Conservation (phyloP, 306 rosid species). For the Macrotyloma uniflorum region DNA sequence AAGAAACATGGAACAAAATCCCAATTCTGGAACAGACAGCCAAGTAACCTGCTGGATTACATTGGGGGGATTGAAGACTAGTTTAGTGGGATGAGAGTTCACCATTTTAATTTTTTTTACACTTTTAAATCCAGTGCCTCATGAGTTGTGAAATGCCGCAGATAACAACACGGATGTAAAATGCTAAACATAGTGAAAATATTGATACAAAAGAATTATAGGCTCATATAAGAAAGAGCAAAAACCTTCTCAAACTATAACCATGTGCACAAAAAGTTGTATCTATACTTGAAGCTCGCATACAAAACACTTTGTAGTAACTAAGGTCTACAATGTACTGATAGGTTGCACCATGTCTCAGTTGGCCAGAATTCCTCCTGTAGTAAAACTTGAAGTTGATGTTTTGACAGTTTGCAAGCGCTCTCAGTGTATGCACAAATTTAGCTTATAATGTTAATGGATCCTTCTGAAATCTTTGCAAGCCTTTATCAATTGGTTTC, state of each 20-base stretch:
- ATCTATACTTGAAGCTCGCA: neutral
- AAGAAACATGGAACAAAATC: conserved; percentile 59
- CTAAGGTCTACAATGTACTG: neutral
- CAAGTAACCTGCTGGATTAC: conserved; percentile 49
- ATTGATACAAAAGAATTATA: conserved; percentile 38
- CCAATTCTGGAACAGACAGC: conserved; percentile 65
- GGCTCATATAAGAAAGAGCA: conserved; percentile 42
- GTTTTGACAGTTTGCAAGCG: conserved; percentile 30
- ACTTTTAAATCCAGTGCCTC: conserved; percentile 31
- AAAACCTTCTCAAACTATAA: neutral
- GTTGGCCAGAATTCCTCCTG: neutral
- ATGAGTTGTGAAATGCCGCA: conserved; percentile 26
- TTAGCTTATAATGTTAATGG: neutral
- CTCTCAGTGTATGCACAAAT: no score
- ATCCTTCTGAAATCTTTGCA: neutral
- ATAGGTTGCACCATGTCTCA: neutral
- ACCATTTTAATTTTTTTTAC: neutral
- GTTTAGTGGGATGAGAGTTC: conserved; percentile 22
- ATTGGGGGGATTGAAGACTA: neutral
- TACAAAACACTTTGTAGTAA: neutral
- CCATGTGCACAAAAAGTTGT: neutral
- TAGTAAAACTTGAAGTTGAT: neutral
- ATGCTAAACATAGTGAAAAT: conserved; percentile 40
- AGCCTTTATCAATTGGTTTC: neutral
- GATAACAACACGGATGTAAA: conserved; percentile 56